Evolutionary conservation across 495 filamentous ascomycete genomes (phyloP), one percentile per base, ranked within the genome.

Genomic region (Podospora fimiseda): DNA sequence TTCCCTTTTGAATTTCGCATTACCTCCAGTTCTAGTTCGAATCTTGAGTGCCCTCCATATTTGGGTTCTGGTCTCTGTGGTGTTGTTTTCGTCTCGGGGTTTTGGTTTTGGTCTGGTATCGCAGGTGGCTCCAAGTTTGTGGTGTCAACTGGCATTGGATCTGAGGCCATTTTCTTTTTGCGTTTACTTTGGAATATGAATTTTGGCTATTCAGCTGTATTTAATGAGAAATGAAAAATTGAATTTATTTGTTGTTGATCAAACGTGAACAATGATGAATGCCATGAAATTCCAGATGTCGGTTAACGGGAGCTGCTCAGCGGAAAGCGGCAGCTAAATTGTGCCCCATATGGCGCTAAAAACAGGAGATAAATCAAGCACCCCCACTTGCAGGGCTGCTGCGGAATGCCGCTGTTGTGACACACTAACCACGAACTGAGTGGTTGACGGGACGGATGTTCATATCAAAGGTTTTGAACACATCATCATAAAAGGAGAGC

Each of bases 11-110:
- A 44, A 27, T 8, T 27, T 14, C 6, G 21, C 38, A 53, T n/a
- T 54, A 86, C 84, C 77, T 89, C 86, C 8, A 87, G 75, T 61
- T 89, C 86, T 30, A 88, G 76, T 65, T 88, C 84, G 61, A 89
- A 89, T 50, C 86, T 82, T 40, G 80, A 76, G 64, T 69, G 85
- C 51, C 85, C 84, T 44, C 76, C 85, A 55, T 85, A 82, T 44
- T 70, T 77, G 11, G 72, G 73, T 48, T 79, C 75, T 9, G 63
- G 50, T 9, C 54, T 41, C 42, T 18, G n/a, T 22, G 42, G 18
- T 1, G 24, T 40, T 24, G 42, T 21, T n/a, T n/a, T n/a, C n/a
- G n/a, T n/a, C n/a, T n/a, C n/a, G n/a, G n/a, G n/a, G n/a, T n/a
- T n/a, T n/a, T n/a, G n/a, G n/a, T n/a, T n/a, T n/a, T n/a, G n/a